phyloP scores from a whole-genome alignment of 2,329 filamentous ascomycete genomes.

The Rhynchosporium agropyri region DNA sequence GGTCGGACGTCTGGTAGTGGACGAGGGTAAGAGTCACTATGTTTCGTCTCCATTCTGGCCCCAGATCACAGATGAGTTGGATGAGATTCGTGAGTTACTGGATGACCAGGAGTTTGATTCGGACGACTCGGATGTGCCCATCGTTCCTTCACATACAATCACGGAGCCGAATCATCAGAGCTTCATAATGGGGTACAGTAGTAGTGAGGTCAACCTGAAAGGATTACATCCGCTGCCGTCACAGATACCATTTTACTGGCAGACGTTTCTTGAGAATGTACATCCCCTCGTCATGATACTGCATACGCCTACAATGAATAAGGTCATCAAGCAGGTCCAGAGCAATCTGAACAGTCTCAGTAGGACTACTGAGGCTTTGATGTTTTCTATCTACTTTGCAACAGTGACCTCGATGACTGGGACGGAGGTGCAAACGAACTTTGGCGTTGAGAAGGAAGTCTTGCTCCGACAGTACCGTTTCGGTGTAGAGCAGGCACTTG shows the following conservation, averaged over 20 bases:
- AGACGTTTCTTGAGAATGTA: constrained; percentile 72
- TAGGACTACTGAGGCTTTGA: constrained; percentile 48
- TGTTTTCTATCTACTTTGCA: constrained; percentile 60
- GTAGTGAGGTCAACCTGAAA: constrained; percentile 67
- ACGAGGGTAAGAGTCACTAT: constrained; percentile 69
- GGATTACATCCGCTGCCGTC: constrained; percentile 66
- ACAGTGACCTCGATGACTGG: constrained; percentile 49
- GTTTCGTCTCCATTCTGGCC: constrained; percentile 78
- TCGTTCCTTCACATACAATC: constrained; percentile 48
- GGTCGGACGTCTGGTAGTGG: constrained; percentile 69
- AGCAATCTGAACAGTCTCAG: constrained; percentile 60
- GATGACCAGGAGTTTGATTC: constrained; percentile 38
- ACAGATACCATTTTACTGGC: constrained; percentile 69
- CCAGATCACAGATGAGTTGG: constrained; percentile 69
- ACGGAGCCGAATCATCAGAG: constrained; percentile 69
- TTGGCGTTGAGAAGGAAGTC: constrained; percentile 48
- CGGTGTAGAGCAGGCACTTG: constrained; percentile 56
- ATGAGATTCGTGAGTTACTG: constrained; percentile 41
- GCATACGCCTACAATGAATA: constrained; percentile 68
- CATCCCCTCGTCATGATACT: constrained; percentile 73
- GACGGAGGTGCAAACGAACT: constrained; percentile 40
- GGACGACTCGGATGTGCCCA: constrained; percentile 36
- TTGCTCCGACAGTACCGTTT: constrained; percentile 55
- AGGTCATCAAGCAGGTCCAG: constrained; percentile 62
- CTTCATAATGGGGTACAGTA: constrained; percentile 74